These are phyloP conservation scores for Botryotinia narcissicola DNA, from an alignment of 2,329 filamentous ascomycete species.

Conservation along the genomic window DNA sequence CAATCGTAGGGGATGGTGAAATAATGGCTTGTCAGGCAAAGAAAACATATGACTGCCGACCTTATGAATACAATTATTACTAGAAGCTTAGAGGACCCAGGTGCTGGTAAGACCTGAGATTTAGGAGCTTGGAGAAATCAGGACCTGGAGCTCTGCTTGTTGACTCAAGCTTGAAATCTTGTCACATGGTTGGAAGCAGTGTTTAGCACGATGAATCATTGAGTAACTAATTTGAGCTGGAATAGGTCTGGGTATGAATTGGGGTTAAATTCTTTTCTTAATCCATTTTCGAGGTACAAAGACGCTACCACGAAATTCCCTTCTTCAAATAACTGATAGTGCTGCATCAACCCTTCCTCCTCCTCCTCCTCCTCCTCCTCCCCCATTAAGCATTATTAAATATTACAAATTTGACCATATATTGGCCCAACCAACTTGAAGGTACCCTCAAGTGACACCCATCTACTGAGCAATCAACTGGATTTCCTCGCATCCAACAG, in stretches of 20 bases:
- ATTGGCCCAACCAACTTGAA: not conserved
- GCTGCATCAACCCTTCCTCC: not conserved
- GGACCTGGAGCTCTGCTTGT: not conserved
- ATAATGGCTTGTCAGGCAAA: no score
- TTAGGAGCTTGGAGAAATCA: not conserved
- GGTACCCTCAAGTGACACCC: not conserved
- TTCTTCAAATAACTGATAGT: not conserved
- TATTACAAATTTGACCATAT: not conserved
- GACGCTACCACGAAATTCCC: not conserved
- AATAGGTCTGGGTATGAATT: no score
- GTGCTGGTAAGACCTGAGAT: not conserved
- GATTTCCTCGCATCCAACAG: not conserved
- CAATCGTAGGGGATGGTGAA: no score
- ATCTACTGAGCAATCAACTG: not conserved
- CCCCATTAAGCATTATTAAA: not conserved
- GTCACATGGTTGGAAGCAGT: not conserved
- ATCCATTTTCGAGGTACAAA: no score
- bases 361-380: not conserved
- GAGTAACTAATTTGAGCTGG: not conserved
- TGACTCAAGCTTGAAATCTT: not conserved
- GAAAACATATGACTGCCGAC: no score
- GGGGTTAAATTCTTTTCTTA: no score
- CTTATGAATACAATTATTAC: not conserved
- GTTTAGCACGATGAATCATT: not conserved
- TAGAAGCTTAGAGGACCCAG: not conserved